Base-by-base conservation (phyloP, 352 stramenopile species). In the Elongisporangium prolatum region DNA sequence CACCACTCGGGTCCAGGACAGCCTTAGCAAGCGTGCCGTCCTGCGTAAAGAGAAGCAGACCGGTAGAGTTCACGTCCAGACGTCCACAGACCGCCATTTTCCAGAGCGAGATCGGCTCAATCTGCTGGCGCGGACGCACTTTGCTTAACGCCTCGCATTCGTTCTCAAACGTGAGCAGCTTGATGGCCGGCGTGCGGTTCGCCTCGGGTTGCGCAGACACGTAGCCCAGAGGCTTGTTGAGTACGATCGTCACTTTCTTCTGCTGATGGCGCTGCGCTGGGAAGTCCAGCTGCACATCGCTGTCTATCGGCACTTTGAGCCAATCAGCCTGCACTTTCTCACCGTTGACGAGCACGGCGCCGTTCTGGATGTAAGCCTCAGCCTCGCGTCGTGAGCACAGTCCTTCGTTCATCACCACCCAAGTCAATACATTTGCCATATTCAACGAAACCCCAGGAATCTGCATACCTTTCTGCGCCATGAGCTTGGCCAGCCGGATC, bases 41-140 rank as follows among this genome's bases (percentile, higher is more conserved):
- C 62, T 95, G 85, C 4, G 85, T 93, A 58, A 93, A 95, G 21
- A 93, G 57, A 48, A 95, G 63, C 48, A 95, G 54, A 9, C 85
- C 85, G 8, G 83, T 93, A 50, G 85, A 95, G 65, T 95, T 92
- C 63, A 93, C 75, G 47, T 93, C 85, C 9, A 95, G 68, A 18
- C 85, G 83, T 8, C 85, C 83, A 57, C 81, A 91, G 13, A 93
- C 83, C 2, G 83, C 83, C 80, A 94, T 89, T 67, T 94, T 94
- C 58, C 71, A 79, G 10, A 92, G 59, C 34, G 56, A 56, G 17
- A 91, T 63, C n/a, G 84, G 84, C 56, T 90, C 82, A 13, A 74
- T 52, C 13, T 61, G 61, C 18, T 75, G 62, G 16, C 67, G 64
- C 10, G 73, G 75, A 13, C 73, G 76, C 21, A 63, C 58, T 9